Evolutionary conservation across 2,329 filamentous ascomycete genomes (phyloP).

Genomic region (Zasmidium angulare): DNA sequence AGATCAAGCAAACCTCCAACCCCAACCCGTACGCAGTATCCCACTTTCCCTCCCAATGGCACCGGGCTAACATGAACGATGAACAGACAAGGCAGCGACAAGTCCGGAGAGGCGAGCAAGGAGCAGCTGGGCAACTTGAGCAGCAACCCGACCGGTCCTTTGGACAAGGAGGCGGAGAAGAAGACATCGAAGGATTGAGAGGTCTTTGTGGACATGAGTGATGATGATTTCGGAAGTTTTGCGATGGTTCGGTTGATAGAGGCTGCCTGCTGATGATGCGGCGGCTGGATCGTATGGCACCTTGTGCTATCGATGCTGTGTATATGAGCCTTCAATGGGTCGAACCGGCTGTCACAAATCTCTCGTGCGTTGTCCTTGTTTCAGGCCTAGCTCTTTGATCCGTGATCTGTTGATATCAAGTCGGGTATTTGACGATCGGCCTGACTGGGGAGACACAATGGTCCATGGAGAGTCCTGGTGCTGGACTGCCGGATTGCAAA

Average conservation of each 20-base stretch:
- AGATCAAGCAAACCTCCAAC: constrained; percentile 52
- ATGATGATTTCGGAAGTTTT: constrained; percentile 1
- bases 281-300: background rate
- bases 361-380: background rate
- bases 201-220: background rate
- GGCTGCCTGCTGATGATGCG: background rate
- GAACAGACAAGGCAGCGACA: constrained; percentile 48
- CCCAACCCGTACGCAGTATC: constrained; percentile 54
- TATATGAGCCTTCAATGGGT: background rate
- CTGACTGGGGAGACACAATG: no score
- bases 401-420: no score
- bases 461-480: no score
- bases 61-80: background rate
- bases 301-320: background rate
- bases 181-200: constrained; percentile 57
- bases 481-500: no score
- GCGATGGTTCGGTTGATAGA: background rate
- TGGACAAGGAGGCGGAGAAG: constrained; percentile 59
- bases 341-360: background rate
- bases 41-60: constrained; percentile 10
- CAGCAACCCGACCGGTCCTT: constrained; percentile 65
- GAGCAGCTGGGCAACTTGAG: constrained; percentile 54
- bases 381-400: background rate
- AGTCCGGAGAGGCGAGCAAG: constrained; percentile 54
- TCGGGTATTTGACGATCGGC: no score